Base-by-base conservation (phyloP, 2,329 filamentous ascomycete species). In the Clonostachys sp. region DNA sequence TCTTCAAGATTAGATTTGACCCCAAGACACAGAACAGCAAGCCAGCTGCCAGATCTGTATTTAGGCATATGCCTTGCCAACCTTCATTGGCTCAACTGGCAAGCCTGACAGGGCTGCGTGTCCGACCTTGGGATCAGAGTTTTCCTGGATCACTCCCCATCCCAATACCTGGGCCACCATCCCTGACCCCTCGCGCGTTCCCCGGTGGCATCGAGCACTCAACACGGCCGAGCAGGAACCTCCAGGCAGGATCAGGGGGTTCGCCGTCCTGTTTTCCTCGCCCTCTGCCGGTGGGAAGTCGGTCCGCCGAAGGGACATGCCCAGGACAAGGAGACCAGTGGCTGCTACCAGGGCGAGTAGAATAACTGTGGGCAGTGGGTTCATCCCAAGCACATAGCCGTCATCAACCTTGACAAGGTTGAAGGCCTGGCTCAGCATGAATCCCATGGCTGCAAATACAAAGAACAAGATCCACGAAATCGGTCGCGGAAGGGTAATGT, bases 191-290 rank as follows among this genome's bases (percentile, higher is more conserved):
- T 59, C 60, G 9, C 55, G 56, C 16, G 58, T 53, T 33, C 56
- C 52, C 6, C 67, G 61, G 48, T 78, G 75, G 58, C 75, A 78
- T 44, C 70, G 60, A 20, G 75, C 67, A 57, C 69, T 72, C 51
- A 80, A 56, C n/a, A 77, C 75, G 9, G 74, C 76, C 50, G 72
- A 76, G 61, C 75, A 79, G 40, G 67, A 64, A 12, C 75, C 75
- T 33, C 69, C 74, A 18, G 57, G 59, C 35, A 80, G 54, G 2
- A 66, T 66, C 20, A 80, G 67, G 18, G 77, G 76, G 60, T 79
- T 80, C 14, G 62, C 57, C 16, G 61, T 61, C 10, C 57, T 54
- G 40, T 66, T 68, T 47, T 64, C 61, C 7, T 65, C 64, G 18
- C 55, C 55, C 33, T 65, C 62, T 9, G 63, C 59, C 3, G 64